Percentiles rank a stretch among this genome's conserved stretches.
Evolutionary conservation across 176 grass and related monocot genomes (phyloP).

Genomic region (Calamus simplicifolius): DNA sequence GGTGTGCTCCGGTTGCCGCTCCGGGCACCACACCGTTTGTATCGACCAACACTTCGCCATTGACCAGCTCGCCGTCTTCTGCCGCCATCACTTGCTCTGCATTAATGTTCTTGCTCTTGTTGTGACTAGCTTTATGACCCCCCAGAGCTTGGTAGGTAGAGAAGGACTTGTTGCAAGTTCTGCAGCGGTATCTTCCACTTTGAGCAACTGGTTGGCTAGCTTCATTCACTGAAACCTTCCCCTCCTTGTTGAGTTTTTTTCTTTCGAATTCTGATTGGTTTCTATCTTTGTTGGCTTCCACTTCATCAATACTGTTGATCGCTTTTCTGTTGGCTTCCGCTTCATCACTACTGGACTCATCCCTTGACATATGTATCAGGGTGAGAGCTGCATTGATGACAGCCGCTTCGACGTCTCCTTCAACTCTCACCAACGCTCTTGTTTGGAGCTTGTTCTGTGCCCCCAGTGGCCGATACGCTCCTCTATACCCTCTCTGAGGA

Average conservation of each 20-base stretch:
- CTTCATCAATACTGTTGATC: no score
- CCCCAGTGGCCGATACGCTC: not conserved
- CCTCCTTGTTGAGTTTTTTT: not conserved
- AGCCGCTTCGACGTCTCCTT: no score
- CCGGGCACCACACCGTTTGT: no score
- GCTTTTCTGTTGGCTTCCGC: no score
- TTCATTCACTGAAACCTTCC: not conserved
- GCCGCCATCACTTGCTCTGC: not conserved
- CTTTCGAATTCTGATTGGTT: no score
- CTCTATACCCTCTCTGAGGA: not conserved
- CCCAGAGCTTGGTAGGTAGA: constrained; percentile 8
- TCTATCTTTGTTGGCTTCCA: no score
- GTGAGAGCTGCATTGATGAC: no score
- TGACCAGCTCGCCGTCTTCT: not conserved
- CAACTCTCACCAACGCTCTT: not conserved
- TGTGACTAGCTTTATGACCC: constrained; percentile 5
- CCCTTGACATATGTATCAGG: no score
- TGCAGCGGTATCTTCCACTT: not conserved
- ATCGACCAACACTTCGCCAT: not conserved
- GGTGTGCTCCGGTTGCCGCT: not conserved
- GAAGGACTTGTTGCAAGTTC: not conserved
- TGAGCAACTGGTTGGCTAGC: no score
- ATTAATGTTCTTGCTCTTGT: not conserved
- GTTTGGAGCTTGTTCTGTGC: not conserved
- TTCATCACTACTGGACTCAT: no score